A percentile compares a stretch with the other conserved stretches of the same genome.
Evolutionary conservation across 768 basidiomycete species (phyloP).

Genomic region (Cyclocybe cylindracea): DNA sequence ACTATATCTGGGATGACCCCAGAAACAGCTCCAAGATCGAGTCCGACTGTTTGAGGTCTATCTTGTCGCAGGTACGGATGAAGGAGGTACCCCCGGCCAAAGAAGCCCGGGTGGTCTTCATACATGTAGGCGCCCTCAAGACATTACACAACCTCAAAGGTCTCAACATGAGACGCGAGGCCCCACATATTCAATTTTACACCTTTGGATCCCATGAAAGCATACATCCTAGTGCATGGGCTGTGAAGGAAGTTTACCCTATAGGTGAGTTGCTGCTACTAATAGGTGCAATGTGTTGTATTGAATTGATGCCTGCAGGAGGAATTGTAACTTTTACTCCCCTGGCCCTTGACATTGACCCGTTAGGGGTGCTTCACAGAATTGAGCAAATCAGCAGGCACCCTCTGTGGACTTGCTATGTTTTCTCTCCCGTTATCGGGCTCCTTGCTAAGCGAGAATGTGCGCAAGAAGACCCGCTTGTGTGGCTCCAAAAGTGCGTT

Average conservation of each 20-base stretch:
- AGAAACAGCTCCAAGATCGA: slow-evolving; percentile 28
- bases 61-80: slow-evolving; percentile 48
- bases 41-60: slow-evolving; percentile 37
- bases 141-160: slow-evolving; percentile 49
- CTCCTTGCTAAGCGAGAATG: slow-evolving; percentile 45
- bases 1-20: slow-evolving; percentile 47
- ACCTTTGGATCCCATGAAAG: slow-evolving; percentile 66
- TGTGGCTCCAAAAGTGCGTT: slow-evolving; percentile 40
- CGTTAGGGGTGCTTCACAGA: slow-evolving; percentile 43
- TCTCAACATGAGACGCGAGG: slow-evolving; percentile 47
- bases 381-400: slow-evolving; percentile 58
- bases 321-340: slow-evolving; percentile 76
- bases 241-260: slow-evolving; percentile 67
- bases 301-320: slow-evolving; percentile 39
- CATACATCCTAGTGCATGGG: slow-evolving; percentile 55
- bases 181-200: slow-evolving; percentile 56
- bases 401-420: slow-evolving; percentile 68
- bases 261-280: slow-evolving; percentile 45
- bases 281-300: not conserved
- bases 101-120: slow-evolving; percentile 57
- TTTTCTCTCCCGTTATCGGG: slow-evolving; percentile 66
- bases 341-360: slow-evolving; percentile 55
- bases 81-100: slow-evolving; percentile 34
- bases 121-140: slow-evolving; percentile 60
- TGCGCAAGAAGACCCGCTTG: slow-evolving; percentile 39